Evolutionary conservation across 805 yeast species (phyloP), one percentile per base, ranked within the genome.

Genomic region (Millerago galiae): DNA sequence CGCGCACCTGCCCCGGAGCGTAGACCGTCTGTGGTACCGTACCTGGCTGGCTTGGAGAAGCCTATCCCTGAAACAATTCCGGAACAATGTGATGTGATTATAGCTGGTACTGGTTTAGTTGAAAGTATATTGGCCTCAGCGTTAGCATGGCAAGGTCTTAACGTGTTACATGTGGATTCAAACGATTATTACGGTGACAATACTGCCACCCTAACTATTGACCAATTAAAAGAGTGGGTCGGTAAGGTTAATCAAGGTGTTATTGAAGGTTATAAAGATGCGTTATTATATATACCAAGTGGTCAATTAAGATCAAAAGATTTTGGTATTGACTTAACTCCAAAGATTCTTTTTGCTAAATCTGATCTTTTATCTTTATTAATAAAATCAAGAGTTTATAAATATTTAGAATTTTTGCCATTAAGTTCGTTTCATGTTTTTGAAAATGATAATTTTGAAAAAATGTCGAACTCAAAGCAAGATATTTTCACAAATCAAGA

Each of bases 121-220:
- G 96, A 93, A 61, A 78, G 88, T 51, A 80, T 93, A 11, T 64
- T 89, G 38, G 96, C 98, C 0, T 95, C 97, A 11, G 91, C 97
- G 0, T 70, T 93, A 37, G 83, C 97, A 11, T 93, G 99, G 98
- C 96, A 88, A 54, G 99, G 99, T n/a, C 79, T 93, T n/a, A 79
- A 75, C 50, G 97, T 93, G 8, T 67, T 93, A 35, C 99, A 93
- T 58, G 78, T 93, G 26, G 99, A 93, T 61, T 70, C 79, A 34
- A 83, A 89, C 57, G 72, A 78, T 25, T 82, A 86, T 59, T 93
- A 93, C 56, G 99, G 99, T 16, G 98, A 90, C 60, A 74, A 83
- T 29, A 74, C 82, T 38, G 89, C 97, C 6, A 85, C 96, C 3
- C 65, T 93, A 40, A 84, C 95, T 16, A 76, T 89, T 37, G 95